These are phyloP conservation scores for Phytophthora rubi DNA, from an alignment of 352 stramenopile species.

Conservation along the genomic window DNA sequence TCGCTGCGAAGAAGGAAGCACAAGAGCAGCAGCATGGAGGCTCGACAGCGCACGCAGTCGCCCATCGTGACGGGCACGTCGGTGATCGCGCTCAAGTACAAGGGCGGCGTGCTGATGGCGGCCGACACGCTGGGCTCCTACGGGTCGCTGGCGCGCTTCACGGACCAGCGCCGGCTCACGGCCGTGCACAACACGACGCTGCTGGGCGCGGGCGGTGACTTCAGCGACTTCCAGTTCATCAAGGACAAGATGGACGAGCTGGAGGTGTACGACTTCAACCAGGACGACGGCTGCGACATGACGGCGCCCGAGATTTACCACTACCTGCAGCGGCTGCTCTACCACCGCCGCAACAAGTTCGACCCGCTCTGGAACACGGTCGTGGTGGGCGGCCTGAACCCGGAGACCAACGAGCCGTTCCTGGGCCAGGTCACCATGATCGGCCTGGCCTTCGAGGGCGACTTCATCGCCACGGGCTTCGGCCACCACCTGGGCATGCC, in stretches of 20 bases:
- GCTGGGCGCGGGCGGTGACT: conserved; percentile 96
- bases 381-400: conserved; percentile 94
- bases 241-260: conserved; percentile 94
- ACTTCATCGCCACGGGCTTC: conserved; percentile 98
- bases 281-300: conserved; percentile 95
- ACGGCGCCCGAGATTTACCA: conserved; percentile 95
- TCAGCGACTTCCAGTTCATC: conserved; percentile 98
- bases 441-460: conserved; percentile 96
- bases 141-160: conserved; percentile 97
- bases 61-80: conserved; percentile 98
- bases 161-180: conserved; percentile 90
- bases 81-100: conserved; percentile 96
- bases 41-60: conserved; percentile 85
- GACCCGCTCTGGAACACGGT: conserved; percentile 99
- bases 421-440: conserved; percentile 98
- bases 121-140: conserved; percentile 98
- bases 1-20: conserved; percentile 27
- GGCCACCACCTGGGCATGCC: conserved; percentile 97
- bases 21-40: conserved; percentile 50
- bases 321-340: conserved; percentile 98
- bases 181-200: conserved; percentile 93
- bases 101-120: conserved; percentile 96
- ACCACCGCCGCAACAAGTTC: conserved; percentile 98
- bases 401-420: conserved; percentile 92
- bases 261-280: conserved; percentile 95